Evolutionary conservation across 768 basidiomycete species (phyloP).

Genomic region (Rhizopogon vesiculosus): DNA sequence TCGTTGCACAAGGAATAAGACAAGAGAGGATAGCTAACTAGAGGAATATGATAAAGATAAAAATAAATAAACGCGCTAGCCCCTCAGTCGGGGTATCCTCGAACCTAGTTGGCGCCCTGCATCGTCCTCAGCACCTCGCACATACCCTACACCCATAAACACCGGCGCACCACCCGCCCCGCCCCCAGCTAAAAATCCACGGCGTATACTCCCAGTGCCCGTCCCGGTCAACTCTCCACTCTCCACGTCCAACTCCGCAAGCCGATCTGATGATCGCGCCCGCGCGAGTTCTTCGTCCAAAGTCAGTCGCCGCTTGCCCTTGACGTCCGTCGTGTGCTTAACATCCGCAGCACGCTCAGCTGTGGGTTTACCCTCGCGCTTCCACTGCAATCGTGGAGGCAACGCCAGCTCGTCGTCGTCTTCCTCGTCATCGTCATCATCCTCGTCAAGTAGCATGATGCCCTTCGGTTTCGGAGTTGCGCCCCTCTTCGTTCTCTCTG

Average conservation of each 20-base stretch:
- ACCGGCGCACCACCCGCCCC: slow-evolving; percentile 71
- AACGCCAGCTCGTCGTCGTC: slow-evolving; percentile 34
- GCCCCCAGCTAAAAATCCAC: slow-evolving; percentile 69
- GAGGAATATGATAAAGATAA: background rate
- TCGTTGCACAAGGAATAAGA: background rate
- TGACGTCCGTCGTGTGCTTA: slow-evolving; percentile 7
- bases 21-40: background rate
- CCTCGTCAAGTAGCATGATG: slow-evolving; percentile 11
- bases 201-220: slow-evolving; percentile 48
- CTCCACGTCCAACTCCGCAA: slow-evolving; percentile 38
- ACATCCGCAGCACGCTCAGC: background rate
- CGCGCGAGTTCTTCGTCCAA: slow-evolving; percentile 65
- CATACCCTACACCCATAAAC: slow-evolving; percentile 65
- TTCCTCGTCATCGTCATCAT: slow-evolving; percentile 27
- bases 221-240: slow-evolving; percentile 40
- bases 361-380: background rate
- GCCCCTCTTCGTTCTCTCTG: slow-evolving; percentile 20
- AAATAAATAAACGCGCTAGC: background rate
- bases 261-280: slow-evolving; percentile 30
- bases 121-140: slow-evolving; percentile 43
- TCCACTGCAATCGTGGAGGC: slow-evolving; percentile 15
- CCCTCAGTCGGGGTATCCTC: slow-evolving; percentile 21
- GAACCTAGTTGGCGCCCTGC: slow-evolving; percentile 15
- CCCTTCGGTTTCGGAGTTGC: slow-evolving; percentile 25
- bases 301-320: slow-evolving; percentile 41